A percentile compares a stretch with the other conserved stretches of the same genome.
Evolutionary conservation across 1,284 basidiomycete genomes (phyloP).

Genomic region (Cryptococcus sp.): DNA sequence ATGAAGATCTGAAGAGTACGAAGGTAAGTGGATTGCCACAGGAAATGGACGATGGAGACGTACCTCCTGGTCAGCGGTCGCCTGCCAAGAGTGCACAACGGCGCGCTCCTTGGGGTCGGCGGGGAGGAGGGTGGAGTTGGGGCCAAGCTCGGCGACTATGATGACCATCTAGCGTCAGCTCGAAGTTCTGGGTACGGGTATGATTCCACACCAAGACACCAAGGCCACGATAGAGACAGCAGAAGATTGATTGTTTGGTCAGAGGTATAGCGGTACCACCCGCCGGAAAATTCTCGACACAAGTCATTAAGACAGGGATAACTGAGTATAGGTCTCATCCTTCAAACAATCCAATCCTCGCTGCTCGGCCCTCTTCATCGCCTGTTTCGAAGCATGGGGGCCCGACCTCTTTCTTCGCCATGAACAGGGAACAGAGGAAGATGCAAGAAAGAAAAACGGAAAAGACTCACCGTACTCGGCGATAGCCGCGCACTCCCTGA

Average conservation of each 20-base stretch:
- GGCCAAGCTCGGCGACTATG: constrained; percentile 67
- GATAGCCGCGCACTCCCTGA: constrained; percentile 78
- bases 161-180: constrained; percentile 3
- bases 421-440: neutral
- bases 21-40: neutral
- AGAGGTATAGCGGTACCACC: constrained; percentile 52
- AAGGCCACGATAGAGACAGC: constrained; percentile 4
- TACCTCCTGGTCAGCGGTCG: constrained; percentile 63
- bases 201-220: neutral
- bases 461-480: constrained; percentile 80
- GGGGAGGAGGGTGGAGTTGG: constrained; percentile 65
- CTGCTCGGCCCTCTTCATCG: neutral
- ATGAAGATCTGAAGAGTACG: constrained; percentile 33
- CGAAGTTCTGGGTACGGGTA: neutral
- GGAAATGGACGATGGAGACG: constrained; percentile 6
- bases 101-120: constrained; percentile 58
- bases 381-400: neutral
- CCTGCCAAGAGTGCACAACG: constrained; percentile 65
- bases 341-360: constrained; percentile 16
- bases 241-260: constrained; percentile 22
- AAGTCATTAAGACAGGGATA: constrained; percentile 63
- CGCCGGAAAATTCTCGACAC: constrained; percentile 60
- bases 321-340: constrained; percentile 54
- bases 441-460: constrained; percentile 1
- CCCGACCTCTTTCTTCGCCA: neutral